These are phyloP conservation scores for Xenosphaeropsis pyriputrescens DNA, from an alignment of 2,329 filamentous ascomycete genomes.

Conservation along the genomic window DNA sequence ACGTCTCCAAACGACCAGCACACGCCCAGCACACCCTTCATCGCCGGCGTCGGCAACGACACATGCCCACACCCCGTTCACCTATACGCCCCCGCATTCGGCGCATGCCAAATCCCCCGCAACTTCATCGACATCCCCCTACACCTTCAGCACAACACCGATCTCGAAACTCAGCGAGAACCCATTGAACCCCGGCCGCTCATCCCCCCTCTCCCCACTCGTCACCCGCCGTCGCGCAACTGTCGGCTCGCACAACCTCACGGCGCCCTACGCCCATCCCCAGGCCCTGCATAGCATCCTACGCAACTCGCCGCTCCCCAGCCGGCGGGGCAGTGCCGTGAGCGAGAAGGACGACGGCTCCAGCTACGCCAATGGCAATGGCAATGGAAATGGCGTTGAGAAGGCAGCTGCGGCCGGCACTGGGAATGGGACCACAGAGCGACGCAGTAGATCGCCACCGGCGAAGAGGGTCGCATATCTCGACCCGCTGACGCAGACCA, in stretches of 20 bases:
- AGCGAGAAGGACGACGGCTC: no score
- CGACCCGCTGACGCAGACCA: slow-evolving; percentile 47
- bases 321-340: no score
- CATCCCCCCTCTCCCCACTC: slow-evolving; percentile 17
- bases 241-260: slow-evolving; percentile 11
- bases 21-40: neutral
- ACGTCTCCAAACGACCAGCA: slow-evolving; percentile 15
- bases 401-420: no score
- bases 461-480: slow-evolving; percentile 40
- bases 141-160: no score
- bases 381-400: no score
- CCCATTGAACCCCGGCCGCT: slow-evolving; percentile 1
- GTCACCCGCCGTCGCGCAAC: slow-evolving; percentile 22
- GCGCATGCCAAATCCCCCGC: slow-evolving; percentile 10
- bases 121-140: no score
- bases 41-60: no score
- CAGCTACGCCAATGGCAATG: no score
- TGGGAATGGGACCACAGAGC: no score
- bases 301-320: slow-evolving; percentile 47
- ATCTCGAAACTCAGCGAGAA: neutral
- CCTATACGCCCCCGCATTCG: slow-evolving; percentile 18
- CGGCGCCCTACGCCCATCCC: slow-evolving; percentile 41
- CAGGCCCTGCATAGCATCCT: slow-evolving; percentile 47
- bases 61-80: slow-evolving; percentile 8
- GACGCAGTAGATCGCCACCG: neutral